A percentile compares a stretch with the other conserved stretches of the same genome.
Evolutionary conservation across 441 rosid species (phyloP).

Genomic region (Gossypium lobatum): DNA sequence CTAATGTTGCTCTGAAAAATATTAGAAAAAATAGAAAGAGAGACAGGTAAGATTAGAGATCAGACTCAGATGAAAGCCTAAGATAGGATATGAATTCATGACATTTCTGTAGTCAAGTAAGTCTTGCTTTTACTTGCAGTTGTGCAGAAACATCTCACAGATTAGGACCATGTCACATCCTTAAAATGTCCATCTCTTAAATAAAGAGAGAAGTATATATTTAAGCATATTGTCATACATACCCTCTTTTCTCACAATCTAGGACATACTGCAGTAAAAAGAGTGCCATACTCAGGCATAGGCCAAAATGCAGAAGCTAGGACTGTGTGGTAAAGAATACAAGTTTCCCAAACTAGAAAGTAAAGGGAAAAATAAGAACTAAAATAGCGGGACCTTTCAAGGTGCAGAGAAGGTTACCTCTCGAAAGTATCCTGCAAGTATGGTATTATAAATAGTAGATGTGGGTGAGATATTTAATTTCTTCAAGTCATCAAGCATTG

Average conservation of each 20-base stretch:
- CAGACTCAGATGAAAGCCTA: neutral
- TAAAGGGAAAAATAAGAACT: neutral
- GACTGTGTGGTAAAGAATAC: neutral
- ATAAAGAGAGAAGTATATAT: neutral
- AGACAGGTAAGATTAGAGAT: neutral
- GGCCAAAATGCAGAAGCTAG: neutral
- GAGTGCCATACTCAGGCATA: neutral
- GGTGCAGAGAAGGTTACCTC: slow-evolving; percentile 43
- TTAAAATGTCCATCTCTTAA: neutral
- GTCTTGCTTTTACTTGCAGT: neutral
- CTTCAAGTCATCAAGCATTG: slow-evolving; percentile 59
- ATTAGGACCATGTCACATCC: neutral
- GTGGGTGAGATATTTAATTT: slow-evolving; percentile 51
- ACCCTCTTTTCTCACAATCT: neutral
- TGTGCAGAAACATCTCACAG: neutral
- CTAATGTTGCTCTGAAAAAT: slow-evolving; percentile 48
- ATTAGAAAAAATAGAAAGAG: neutral
- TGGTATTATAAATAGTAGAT: slow-evolving; percentile 63
- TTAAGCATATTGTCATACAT: neutral
- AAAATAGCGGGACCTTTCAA: slow-evolving; percentile 9
- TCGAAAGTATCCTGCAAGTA: slow-evolving; percentile 72
- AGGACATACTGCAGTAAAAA: neutral
- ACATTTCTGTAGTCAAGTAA: neutral
- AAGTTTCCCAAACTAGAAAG: neutral
- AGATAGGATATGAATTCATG: neutral